Percentiles rank a stretch among this genome's conserved stretches.
Evolutionary conservation across 2,329 filamentous ascomycete species (phyloP).

Genomic region (Paracoccidioides brasiliensis): DNA sequence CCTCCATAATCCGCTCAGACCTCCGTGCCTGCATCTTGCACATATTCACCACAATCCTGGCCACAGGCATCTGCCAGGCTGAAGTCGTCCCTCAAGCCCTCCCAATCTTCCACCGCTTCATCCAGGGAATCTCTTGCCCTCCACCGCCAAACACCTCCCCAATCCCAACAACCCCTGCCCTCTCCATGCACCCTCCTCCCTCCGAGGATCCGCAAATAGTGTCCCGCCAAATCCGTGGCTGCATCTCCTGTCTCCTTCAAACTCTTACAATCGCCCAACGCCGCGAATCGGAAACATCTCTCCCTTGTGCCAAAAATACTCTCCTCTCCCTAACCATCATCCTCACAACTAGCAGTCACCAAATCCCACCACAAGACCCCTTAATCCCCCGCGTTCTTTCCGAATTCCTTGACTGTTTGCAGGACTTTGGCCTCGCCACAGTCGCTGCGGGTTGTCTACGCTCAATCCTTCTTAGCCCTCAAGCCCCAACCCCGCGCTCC

Average conservation of each 20-base stretch:
- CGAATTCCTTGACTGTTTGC: constrained; percentile 72
- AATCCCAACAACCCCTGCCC: not conserved
- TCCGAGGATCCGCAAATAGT: constrained; percentile 32
- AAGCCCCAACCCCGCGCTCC: constrained; percentile 27
- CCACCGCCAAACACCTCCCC: not conserved
- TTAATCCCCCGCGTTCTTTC: constrained; percentile 62
- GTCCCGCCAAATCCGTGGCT: constrained; percentile 66
- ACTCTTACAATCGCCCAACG: constrained; percentile 44
- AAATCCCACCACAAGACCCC: constrained; percentile 60
- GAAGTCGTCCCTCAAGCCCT: constrained; percentile 80
- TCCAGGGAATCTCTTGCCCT: constrained; percentile 53
- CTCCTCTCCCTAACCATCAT: constrained; percentile 80
- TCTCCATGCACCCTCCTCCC: constrained; percentile 11
- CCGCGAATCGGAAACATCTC: constrained; percentile 52
- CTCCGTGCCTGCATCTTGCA: constrained; percentile 93
- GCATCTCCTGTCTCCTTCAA: constrained; percentile 66
- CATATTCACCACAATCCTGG: constrained; percentile 86
- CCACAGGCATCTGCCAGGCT: constrained; percentile 74
- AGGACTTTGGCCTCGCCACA: constrained; percentile 49
- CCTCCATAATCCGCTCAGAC: constrained; percentile 89
- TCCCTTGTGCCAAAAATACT: constrained; percentile 85
- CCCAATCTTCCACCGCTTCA: constrained; percentile 82
- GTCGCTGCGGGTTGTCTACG: constrained; percentile 84
- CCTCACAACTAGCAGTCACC: constrained; percentile 64
- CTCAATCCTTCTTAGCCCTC: constrained; percentile 58